Conservation (phyloP, 2,329 filamentous ascomycete genomes). For the Curvularia sp. region DNA sequence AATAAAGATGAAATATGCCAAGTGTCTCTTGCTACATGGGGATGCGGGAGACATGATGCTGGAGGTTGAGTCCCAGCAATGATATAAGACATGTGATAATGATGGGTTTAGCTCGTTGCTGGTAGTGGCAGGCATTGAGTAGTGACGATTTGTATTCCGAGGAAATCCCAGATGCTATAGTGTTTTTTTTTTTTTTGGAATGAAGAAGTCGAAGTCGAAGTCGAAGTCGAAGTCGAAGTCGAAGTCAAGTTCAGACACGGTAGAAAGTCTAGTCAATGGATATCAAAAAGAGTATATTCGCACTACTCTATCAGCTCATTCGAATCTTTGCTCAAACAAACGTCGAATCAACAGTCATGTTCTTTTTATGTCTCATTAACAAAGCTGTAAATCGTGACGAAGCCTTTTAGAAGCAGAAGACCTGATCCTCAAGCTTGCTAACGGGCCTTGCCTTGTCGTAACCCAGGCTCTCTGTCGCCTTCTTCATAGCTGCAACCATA, state of each 20-base stretch:
- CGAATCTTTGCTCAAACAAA: neutral
- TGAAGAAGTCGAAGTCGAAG: too few relatives aligned
- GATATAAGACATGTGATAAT: too few relatives aligned
- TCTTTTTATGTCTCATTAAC: neutral
- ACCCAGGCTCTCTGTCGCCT: conserved; percentile 85
- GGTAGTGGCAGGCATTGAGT: neutral
- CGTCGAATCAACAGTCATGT: neutral
- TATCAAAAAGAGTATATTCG: neutral
- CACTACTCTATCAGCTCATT: neutral
- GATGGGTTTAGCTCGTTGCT: neutral
- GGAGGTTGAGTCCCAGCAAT: too few relatives aligned
- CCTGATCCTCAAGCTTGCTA: conserved; percentile 97
- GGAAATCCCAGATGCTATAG: neutral
- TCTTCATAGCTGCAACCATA: conserved; percentile 98
- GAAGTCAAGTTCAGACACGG: neutral
- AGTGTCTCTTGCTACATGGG: too few relatives aligned
- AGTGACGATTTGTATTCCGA: neutral
- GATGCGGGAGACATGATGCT: too few relatives aligned
- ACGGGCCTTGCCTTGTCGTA: conserved; percentile 92
- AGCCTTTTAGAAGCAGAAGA: conserved; percentile 84
- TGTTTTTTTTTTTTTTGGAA: too few relatives aligned
- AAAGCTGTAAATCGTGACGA: neutral
- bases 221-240: too few relatives aligned
- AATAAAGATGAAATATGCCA: too few relatives aligned
- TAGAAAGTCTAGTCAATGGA: neutral